Conservation (phyloP, 2,329 filamentous ascomycete genomes). For the Cladosporium sp. region DNA sequence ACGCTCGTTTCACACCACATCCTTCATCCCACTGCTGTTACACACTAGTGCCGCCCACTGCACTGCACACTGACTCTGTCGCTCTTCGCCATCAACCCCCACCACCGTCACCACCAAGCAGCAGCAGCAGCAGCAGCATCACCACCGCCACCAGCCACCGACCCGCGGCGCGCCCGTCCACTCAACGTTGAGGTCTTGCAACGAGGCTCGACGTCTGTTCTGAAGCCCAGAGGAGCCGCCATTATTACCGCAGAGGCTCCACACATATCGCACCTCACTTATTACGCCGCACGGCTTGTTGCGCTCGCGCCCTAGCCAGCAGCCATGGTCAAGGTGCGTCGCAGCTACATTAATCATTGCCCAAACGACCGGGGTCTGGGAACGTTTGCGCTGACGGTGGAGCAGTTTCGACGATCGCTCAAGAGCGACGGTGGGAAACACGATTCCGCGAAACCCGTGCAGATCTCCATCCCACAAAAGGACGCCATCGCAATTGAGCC, state of each 20-base stretch:
- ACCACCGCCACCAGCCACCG: too few species aligned
- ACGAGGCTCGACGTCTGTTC: too few species aligned
- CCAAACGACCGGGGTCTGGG: slow-evolving; percentile 1
- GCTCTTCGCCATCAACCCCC: too few species aligned
- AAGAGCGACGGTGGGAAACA: slow-evolving; percentile 71
- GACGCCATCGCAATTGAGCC: slow-evolving; percentile 83
- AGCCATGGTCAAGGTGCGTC: slow-evolving; percentile 20
- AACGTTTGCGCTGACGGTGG: slow-evolving; percentile 5
- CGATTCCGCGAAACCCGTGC: slow-evolving; percentile 57
- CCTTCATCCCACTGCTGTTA: too few species aligned
- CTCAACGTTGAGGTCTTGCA: too few species aligned
- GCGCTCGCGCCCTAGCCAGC: background rate
- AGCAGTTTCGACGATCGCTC: slow-evolving; percentile 71
- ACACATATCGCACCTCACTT: slow-evolving; percentile 5
- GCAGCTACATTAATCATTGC: background rate
- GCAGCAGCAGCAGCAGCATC: too few species aligned
- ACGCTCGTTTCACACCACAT: too few species aligned
- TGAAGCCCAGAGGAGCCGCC: too few species aligned
- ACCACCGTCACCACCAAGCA: too few species aligned
- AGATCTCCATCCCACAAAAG: slow-evolving; percentile 76
- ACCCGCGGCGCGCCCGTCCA: too few species aligned
- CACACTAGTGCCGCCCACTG: too few species aligned
- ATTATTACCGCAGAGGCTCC: background rate
- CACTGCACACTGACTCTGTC: too few species aligned
- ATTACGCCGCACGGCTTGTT: slow-evolving; percentile 9